A percentile compares a stretch with the other conserved stretches of the same genome.
phyloP scores from a whole-genome alignment of 495 filamentous ascomycete genomes.

The Penicillium flavigenum region DNA sequence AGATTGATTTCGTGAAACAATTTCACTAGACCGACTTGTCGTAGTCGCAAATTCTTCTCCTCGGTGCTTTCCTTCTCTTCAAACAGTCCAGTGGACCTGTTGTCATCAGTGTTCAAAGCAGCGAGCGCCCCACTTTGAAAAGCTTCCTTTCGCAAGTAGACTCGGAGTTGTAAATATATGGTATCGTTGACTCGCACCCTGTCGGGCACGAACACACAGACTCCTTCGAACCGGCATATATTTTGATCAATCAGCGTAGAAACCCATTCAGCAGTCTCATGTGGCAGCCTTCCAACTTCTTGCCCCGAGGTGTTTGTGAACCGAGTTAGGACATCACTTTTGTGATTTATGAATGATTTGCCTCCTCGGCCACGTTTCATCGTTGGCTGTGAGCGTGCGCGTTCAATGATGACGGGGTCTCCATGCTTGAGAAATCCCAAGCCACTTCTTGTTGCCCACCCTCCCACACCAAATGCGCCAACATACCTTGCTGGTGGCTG shows the following conservation, averaged over 20 bases:
- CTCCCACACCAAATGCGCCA: constrained; percentile 87
- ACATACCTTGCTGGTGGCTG: constrained; percentile 71
- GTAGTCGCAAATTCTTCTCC: constrained; percentile 78
- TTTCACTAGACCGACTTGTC: constrained; percentile 84
- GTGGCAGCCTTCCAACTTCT: constrained; percentile 85
- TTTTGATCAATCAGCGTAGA: constrained; percentile 90
- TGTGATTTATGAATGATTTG: constrained; percentile 54
- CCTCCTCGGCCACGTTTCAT: constrained; percentile 51
- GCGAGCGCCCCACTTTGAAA: constrained; percentile 64
- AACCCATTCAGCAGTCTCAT: constrained; percentile 90
- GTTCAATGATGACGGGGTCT: constrained; percentile 80
- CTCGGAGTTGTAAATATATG: constrained; percentile 80
- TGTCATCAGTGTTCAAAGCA: constrained; percentile 57
- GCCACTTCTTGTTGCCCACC: constrained; percentile 90
- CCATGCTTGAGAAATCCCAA: constrained; percentile 68
- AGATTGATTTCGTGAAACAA: constrained; percentile 88
- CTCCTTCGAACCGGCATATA: constrained; percentile 82
- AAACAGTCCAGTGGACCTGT: constrained; percentile 68
- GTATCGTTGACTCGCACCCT: constrained; percentile 86
- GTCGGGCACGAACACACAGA: constrained; percentile 88
- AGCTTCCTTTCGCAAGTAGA: constrained; percentile 68
- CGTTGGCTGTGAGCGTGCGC: constrained; percentile 67
- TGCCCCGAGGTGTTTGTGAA: constrained; percentile 79
- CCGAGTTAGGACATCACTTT: constrained; percentile 84
- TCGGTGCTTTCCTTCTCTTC: constrained; percentile 83